Conservation (phyloP, 2,329 filamentous ascomycete genomes). For the Colletotrichum neosansevieriae region DNA sequence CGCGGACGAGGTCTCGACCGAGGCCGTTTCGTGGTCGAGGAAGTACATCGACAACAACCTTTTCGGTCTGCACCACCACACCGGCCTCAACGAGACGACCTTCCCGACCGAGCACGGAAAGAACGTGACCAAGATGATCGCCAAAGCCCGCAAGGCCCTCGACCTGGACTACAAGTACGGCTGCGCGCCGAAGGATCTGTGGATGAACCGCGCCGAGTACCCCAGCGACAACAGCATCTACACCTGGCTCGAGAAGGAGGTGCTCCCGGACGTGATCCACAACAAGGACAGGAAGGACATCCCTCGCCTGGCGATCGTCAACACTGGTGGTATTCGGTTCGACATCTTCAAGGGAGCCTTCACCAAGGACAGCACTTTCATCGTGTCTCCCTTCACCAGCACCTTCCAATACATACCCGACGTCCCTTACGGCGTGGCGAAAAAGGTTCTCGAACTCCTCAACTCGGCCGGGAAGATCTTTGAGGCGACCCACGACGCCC, state of each 20-base stretch:
- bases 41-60: slow-evolving; percentile 96
- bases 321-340: slow-evolving; percentile 93
- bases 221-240: slow-evolving; percentile 82
- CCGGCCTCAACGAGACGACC: slow-evolving; percentile 74
- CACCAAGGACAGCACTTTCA: slow-evolving; percentile 86
- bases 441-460: slow-evolving; percentile 72
- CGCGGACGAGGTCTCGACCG: slow-evolving; percentile 46
- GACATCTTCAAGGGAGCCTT: slow-evolving; percentile 95
- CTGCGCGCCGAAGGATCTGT: slow-evolving; percentile 85
- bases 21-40: slow-evolving; percentile 73
- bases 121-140: slow-evolving; percentile 78
- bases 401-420: slow-evolving; percentile 81
- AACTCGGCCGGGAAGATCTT: slow-evolving; percentile 68
- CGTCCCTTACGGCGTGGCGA: slow-evolving; percentile 82
- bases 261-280: slow-evolving; percentile 76
- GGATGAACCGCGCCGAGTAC: slow-evolving; percentile 84
- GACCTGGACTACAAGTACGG: slow-evolving; percentile 80
- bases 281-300: slow-evolving; percentile 69
- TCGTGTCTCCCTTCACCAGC: slow-evolving; percentile 89
- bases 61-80: slow-evolving; percentile 85
- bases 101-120: slow-evolving; percentile 83
- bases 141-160: slow-evolving; percentile 75
- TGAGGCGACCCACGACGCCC: slow-evolving; percentile 53
- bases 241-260: slow-evolving; percentile 80
- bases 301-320: slow-evolving; percentile 80